A percentile compares a stretch with the other conserved stretches of the same genome.
These are phyloP conservation scores for Boeremia lycopersici DNA, from an alignment of 2,329 filamentous ascomycete genomes.

Conservation along the genomic window DNA sequence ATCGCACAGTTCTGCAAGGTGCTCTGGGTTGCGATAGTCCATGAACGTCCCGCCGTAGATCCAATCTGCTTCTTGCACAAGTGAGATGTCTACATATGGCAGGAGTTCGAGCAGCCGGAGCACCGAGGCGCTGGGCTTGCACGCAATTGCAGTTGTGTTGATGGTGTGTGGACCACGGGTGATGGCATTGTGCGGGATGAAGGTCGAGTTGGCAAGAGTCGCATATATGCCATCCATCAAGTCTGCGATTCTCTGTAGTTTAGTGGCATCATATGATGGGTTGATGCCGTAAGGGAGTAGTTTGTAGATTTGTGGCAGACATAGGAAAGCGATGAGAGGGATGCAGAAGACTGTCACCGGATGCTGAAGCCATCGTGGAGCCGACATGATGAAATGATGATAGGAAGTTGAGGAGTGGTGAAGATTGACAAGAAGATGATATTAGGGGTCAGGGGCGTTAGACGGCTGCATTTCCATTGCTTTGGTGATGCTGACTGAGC, in stretches of 20 bases:
- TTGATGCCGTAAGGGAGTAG: not conserved
- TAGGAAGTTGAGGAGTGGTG: not conserved
- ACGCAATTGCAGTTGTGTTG: slow-evolving; percentile 17
- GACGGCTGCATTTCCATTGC: not conserved
- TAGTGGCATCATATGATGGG: slow-evolving; percentile 14
- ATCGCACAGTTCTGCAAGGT: slow-evolving; percentile 9
- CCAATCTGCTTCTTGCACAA: slow-evolving; percentile 15
- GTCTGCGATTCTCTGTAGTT: slow-evolving; percentile 15
- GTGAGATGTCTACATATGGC: slow-evolving; percentile 18
- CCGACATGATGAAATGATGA: not conserved
- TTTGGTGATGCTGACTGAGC: slow-evolving; percentile 1
- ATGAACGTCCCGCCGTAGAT: slow-evolving; percentile 21
- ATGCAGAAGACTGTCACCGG: slow-evolving; percentile 14
- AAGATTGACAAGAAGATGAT: not conserved
- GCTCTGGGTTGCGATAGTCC: slow-evolving; percentile 15
- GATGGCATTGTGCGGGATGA: slow-evolving; percentile 20
- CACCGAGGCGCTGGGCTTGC: slow-evolving; percentile 13
- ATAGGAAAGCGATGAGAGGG: slow-evolving; percentile 10
- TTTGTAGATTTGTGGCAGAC: slow-evolving; percentile 9
- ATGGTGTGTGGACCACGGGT: slow-evolving; percentile 21
- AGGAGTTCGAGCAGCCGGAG: slow-evolving; percentile 23
- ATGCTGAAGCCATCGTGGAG: slow-evolving; percentile 16
- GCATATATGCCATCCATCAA: slow-evolving; percentile 23
- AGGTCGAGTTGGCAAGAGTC: slow-evolving; percentile 17
- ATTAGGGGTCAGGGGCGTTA: not conserved